Conservation (phyloP, 140 eudicot genomes). For the Eryngium alpinum region DNA sequence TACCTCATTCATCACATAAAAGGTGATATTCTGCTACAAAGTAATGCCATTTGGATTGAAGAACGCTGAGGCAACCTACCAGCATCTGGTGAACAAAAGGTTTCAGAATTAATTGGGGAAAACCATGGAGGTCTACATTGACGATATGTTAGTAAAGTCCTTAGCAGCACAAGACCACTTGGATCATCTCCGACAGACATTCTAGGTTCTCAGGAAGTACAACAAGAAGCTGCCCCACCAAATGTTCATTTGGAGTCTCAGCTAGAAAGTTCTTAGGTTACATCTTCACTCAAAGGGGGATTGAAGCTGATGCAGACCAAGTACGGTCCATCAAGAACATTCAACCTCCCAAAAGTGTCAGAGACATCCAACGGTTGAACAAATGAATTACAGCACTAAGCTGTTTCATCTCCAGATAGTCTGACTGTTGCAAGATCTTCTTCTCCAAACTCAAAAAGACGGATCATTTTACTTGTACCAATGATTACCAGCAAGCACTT, state of each 20-base stretch:
- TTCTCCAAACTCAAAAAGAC: too few relatives aligned
- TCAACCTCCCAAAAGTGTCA: background rate
- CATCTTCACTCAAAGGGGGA: background rate
- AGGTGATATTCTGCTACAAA: background rate
- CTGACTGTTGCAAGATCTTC: too few relatives aligned
- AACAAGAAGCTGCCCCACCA: background rate
- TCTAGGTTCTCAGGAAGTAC: background rate
- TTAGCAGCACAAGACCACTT: background rate
- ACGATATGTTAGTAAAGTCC: background rate
- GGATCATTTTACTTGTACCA: too few relatives aligned
- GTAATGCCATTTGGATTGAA: background rate
- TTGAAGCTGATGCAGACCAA: background rate
- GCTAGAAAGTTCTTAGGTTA: background rate
- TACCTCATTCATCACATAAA: background rate
- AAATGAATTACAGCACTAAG: background rate
- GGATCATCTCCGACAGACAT: background rate
- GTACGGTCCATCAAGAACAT: background rate
- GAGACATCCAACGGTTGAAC: background rate
- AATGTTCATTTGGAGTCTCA: background rate
- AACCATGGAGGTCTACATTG: background rate
- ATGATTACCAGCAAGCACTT: too few relatives aligned
- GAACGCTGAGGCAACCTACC: background rate
- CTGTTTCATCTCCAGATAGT: background rate
- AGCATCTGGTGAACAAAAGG: background rate
- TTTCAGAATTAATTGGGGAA: background rate